Conservation (phyloP, 169 alveolate genomes). For the Cryptosporidium meleagridis region DNA sequence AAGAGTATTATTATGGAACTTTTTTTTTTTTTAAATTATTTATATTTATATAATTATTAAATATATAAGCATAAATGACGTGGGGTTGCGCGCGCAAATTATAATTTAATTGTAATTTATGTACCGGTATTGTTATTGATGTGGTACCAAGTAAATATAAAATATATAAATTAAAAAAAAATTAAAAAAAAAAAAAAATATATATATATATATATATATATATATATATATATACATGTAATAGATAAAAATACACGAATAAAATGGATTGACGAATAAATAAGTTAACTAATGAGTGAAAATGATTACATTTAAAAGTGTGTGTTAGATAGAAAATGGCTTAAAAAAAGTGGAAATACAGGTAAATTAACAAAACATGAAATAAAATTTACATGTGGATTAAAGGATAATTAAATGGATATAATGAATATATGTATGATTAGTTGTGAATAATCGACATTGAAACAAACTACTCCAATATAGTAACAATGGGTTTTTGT, state of each 20-base stretch:
- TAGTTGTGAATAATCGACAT: background rate
- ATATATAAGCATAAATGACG: background rate
- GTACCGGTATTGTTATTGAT: background rate
- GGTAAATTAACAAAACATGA: no score
- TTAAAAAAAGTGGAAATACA: no score
- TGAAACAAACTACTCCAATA: slow-evolving; percentile 3
- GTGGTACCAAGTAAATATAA: background rate
- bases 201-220: background rate
- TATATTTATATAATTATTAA: background rate
- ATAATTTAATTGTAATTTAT: background rate
- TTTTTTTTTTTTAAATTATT: background rate
- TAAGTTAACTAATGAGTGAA: no score
- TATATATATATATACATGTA: background rate
- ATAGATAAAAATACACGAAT: background rate
- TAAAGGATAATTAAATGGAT: no score
- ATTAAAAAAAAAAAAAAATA: background rate
- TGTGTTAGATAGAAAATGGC: no score
- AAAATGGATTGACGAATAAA: background rate
- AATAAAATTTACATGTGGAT: background rate
- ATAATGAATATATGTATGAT: background rate
- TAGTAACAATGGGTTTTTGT: slow-evolving; percentile 46
- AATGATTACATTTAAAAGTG: background rate
- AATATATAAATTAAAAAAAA: background rate
- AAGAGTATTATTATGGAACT: no score
- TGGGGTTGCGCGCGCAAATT: slow-evolving; percentile 23